These are phyloP conservation scores for Albophoma yamanashiensis DNA, from an alignment of 2,329 filamentous ascomycete genomes.

Conservation along the genomic window DNA sequence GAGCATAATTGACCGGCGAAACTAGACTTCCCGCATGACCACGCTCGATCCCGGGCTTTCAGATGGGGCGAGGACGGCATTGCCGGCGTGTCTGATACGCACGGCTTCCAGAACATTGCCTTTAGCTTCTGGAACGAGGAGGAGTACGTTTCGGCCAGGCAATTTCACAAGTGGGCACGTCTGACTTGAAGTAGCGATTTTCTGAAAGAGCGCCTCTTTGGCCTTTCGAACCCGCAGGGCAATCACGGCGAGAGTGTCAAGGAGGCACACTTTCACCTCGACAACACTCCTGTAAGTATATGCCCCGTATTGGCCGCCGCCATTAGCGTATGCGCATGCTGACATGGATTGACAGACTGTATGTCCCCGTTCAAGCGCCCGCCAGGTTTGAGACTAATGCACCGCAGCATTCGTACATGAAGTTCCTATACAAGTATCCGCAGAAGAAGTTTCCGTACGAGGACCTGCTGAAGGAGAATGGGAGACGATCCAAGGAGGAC, in stretches of 20 bases:
- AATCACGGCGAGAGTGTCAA: slow-evolving; percentile 97
- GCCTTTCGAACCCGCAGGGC: slow-evolving; percentile 89
- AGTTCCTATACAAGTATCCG: slow-evolving; percentile 95
- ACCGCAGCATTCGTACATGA: slow-evolving; percentile 90
- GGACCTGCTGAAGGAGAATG: slow-evolving; percentile 77
- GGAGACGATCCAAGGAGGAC: slow-evolving; percentile 61
- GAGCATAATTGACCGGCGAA: slow-evolving; percentile 5
- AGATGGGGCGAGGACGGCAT: slow-evolving; percentile 97
- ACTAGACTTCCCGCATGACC: slow-evolving; percentile 85
- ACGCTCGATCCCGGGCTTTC: slow-evolving; percentile 79
- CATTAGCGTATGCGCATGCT: slow-evolving; percentile 7
- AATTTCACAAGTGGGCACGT: background rate
- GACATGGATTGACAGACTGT: slow-evolving; percentile 30
- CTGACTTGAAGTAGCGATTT: slow-evolving; percentile 53
- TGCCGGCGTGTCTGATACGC: slow-evolving; percentile 83
- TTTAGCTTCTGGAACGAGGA: slow-evolving; percentile 98
- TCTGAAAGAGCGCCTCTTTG: slow-evolving; percentile 90
- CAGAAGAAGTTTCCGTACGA: slow-evolving; percentile 88
- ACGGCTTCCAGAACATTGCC: slow-evolving; percentile 83
- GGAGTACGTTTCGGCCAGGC: slow-evolving; percentile 46
- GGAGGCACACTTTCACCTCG: slow-evolving; percentile 90
- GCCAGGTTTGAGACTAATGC: slow-evolving; percentile 7
- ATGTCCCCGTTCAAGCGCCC: slow-evolving; percentile 9
- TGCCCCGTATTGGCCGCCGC: background rate
- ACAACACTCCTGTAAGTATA: slow-evolving; percentile 66